Evolutionary conservation across 495 filamentous ascomycete species (phyloP), one percentile per base, ranked within the genome.

Genomic region (Hyaloscypha hepaticicola): DNA sequence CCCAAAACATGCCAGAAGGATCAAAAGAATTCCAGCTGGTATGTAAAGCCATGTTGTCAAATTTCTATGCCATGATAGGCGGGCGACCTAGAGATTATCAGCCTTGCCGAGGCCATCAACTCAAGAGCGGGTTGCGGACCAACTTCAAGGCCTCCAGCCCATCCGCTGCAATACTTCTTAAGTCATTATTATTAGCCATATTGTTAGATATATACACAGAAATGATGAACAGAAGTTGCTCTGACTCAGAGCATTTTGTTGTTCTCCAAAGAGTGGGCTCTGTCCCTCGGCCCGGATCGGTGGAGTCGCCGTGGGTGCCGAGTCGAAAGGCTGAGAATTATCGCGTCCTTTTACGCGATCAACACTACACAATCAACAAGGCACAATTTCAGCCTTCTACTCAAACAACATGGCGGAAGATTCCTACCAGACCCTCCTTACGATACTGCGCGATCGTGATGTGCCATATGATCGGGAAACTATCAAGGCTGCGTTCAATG

Each of bases 1-100:
- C 19, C 77, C 83, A 70, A 80, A 83, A 63, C 81, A 83, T 33
- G 76, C 74, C 21, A 80, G 45, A n/a, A 85, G 67, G 29, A 82
- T 78, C 27, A 79, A 45, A 3, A 82, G 9, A 60, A 79, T 70
- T 9, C 83, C 82, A 33, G 74, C 58, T 4, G 82, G 82, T 7
- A 82, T 73, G 63, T 77, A 80, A 7, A 85, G 25, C 81, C 80
- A 85, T 41, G 79, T 72, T 25, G 72, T 73, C 1, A 83, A 33
- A 21, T 78, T 71, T 31, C 73, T 73, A n/a, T 64, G 72, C 72
- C 75, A 75, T 69, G 67, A 65, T 24, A 72, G 62, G 7, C 64
- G 64, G 11, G 48, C 56, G 7, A 69, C 67, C 70, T 72, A 25
- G 2, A 27, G 28, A 29, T 58, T 55, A 31, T 69, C 70, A 70